These are phyloP conservation scores for Pseudocercospora vitis DNA, from an alignment of 2,329 filamentous ascomycete genomes.

Conservation along the genomic window DNA sequence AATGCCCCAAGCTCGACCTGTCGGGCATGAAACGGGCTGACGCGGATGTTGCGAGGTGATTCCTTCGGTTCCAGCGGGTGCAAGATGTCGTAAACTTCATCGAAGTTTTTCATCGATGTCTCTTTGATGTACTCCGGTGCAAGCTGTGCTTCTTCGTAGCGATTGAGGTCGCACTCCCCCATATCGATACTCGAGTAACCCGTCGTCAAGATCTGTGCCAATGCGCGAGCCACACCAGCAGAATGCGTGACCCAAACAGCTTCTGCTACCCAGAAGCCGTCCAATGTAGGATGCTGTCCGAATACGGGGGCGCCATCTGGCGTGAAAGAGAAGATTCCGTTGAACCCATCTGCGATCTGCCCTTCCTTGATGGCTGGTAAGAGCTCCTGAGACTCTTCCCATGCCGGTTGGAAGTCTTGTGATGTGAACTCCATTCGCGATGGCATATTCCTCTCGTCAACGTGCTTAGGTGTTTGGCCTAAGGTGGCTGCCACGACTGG, in stretches of 20 bases:
- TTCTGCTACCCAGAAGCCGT: conserved; percentile 64
- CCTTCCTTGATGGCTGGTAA: conserved; percentile 54
- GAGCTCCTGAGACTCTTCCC: conserved; percentile 57
- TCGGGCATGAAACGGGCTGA: conserved; percentile 58
- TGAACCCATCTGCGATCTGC: conserved; percentile 61
- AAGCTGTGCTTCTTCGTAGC: conserved; percentile 63
- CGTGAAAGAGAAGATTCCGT: conserved; percentile 66
- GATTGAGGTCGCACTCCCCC: conserved; percentile 59
- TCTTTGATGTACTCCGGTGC: conserved; percentile 57
- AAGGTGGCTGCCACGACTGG: conserved; percentile 58
- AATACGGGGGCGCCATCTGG: conserved; percentile 63
- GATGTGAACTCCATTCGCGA: conserved; percentile 61
- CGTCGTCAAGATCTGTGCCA: conserved; percentile 59
- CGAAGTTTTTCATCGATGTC: conserved; percentile 62
- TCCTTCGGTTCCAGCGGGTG: conserved; percentile 60
- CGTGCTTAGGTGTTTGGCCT: conserved; percentile 54
- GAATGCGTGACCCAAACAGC: conserved; percentile 69
- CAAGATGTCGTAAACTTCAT: conserved; percentile 65
- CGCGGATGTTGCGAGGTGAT: conserved; percentile 59
- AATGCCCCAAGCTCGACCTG: conserved; percentile 58
- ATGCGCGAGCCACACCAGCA: conserved; percentile 60
- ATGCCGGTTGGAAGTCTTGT: conserved; percentile 61
- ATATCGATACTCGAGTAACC: conserved; percentile 59
- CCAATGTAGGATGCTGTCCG: conserved; percentile 58
- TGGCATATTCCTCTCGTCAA: conserved; percentile 63